Percentiles rank a stretch among this genome's conserved stretches.
phyloP scores from a whole-genome alignment of 345 rosid genomes.

The Capsella bursapastoris region DNA sequence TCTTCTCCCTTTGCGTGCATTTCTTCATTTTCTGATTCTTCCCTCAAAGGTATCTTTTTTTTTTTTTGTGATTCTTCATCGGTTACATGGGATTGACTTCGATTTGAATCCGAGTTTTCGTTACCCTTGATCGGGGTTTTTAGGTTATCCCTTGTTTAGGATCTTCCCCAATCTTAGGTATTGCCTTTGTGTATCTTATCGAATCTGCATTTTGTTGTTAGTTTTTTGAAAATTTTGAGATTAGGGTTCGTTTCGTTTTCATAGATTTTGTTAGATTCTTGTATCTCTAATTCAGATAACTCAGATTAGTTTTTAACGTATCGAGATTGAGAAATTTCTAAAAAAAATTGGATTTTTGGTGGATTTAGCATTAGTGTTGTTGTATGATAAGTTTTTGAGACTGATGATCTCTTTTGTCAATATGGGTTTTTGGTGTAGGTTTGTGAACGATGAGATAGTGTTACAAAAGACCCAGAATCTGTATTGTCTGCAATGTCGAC shows the following conservation, averaged over 20 bases:
- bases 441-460: not conserved
- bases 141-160: not conserved
- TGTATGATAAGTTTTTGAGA: not conserved
- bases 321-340: not conserved
- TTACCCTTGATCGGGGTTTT: not conserved
- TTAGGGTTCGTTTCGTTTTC: slow-evolving; percentile 27
- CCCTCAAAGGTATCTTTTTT: slow-evolving; percentile 7
- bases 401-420: slow-evolving; percentile 5
- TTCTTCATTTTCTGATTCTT: slow-evolving; percentile 24
- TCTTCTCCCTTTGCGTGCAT: slow-evolving; percentile 37
- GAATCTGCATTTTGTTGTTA: slow-evolving; percentile 37
- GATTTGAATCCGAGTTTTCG: slow-evolving; percentile 6
- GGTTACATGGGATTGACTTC: slow-evolving; percentile 19
- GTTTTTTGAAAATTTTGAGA: not conserved
- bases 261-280: not conserved
- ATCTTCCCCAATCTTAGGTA: slow-evolving; percentile 2
- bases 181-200: not conserved
- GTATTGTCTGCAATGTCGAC: slow-evolving; percentile 38
- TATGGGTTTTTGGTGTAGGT: slow-evolving; percentile 15
- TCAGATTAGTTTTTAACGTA: not conserved
- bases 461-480: not conserved
- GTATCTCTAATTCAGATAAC: not conserved
- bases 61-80: slow-evolving; percentile 5
- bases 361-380: not conserved
- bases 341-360: slow-evolving; percentile 20